Percentiles rank a stretch among this genome's conserved stretches.
These are phyloP conservation scores for Posidonia australis DNA, from an alignment of 106 monocot species.

Conservation along the genomic window DNA sequence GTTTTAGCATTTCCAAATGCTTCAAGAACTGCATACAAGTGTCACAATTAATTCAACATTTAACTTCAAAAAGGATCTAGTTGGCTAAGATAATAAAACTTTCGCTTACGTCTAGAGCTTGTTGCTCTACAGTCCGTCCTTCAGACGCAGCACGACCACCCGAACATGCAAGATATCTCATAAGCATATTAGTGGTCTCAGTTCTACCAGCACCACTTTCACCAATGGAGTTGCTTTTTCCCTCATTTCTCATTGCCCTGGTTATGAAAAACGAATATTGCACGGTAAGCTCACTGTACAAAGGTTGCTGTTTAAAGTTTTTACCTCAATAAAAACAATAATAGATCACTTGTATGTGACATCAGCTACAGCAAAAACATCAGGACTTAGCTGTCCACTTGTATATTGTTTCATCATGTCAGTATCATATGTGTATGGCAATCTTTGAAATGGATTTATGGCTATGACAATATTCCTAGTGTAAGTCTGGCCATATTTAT, in stretches of 20 bases:
- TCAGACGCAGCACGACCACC: constrained; percentile 63
- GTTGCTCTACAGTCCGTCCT: constrained; percentile 79
- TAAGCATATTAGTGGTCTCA: constrained; percentile 80
- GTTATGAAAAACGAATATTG: not conserved
- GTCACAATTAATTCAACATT: not conserved
- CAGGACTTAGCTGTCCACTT: constrained; percentile 66
- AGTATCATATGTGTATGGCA: constrained; percentile 60
- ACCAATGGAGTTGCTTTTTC: constrained; percentile 76
- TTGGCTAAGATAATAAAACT: not conserved
- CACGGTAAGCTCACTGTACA: not conserved
- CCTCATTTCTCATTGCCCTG: constrained; percentile 83
- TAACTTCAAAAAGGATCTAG: not conserved
- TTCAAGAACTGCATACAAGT: constrained; percentile 66
- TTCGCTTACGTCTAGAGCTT: constrained; percentile 76
- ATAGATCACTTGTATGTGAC: constrained; percentile 50
- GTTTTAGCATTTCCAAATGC: constrained; percentile 99
- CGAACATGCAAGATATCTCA: constrained; percentile 82
- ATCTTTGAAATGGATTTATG: constrained; percentile 60
- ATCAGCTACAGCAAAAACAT: constrained; percentile 81
- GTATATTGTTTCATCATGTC: constrained; percentile 82
- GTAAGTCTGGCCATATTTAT: constrained; percentile 34
- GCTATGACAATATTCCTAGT: constrained; percentile 72
- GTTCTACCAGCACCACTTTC: constrained; percentile 98
- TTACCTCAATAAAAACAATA: not conserved
- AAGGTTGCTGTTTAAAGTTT: not conserved